Conservation (phyloP, 2,329 filamentous ascomycete genomes). For the Dactylellina drechsleri region DNA sequence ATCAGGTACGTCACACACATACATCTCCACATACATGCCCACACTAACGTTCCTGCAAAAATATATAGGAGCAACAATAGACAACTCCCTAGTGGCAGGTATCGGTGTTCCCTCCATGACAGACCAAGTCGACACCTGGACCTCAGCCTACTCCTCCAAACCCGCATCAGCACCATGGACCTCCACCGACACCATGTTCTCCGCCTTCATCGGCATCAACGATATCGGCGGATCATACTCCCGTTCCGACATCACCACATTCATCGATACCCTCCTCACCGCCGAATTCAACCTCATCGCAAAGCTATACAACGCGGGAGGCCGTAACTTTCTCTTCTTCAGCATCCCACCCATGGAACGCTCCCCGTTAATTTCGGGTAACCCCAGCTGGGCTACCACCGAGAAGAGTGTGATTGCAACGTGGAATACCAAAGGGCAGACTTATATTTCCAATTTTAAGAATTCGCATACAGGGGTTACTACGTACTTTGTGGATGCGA, state of each 20-base stretch:
- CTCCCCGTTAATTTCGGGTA: constrained; percentile 28
- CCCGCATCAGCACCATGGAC: constrained; percentile 59
- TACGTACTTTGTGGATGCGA: constrained; percentile 22
- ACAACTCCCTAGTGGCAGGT: constrained; percentile 24
- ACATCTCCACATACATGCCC: neutral
- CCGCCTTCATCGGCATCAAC: constrained; percentile 68
- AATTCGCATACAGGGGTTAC: constrained; percentile 26
- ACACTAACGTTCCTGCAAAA: neutral
- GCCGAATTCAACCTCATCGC: constrained; percentile 25
- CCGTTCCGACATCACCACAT: constrained; percentile 29
- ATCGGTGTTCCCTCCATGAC: constrained; percentile 20
- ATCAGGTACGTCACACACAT: constrained; percentile 2
- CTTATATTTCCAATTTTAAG: constrained; percentile 39
- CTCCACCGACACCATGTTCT: constrained; percentile 62
- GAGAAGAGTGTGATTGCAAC: constrained; percentile 30
- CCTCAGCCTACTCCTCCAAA: constrained; percentile 17
- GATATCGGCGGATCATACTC: constrained; percentile 62
- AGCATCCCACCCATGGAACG: constrained; percentile 39
- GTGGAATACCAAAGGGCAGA: constrained; percentile 34
- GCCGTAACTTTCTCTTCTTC: constrained; percentile 28
- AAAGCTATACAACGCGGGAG: constrained; percentile 19
- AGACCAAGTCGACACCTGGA: constrained; percentile 39
- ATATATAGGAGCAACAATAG: constrained; percentile 24
- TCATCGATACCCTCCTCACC: constrained; percentile 37
- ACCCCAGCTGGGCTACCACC: constrained; percentile 24